Evolutionary conservation across 2,329 filamentous ascomycete genomes (phyloP), one percentile per base, ranked within the genome.

Genomic region (Cladorrhinum sp.): DNA sequence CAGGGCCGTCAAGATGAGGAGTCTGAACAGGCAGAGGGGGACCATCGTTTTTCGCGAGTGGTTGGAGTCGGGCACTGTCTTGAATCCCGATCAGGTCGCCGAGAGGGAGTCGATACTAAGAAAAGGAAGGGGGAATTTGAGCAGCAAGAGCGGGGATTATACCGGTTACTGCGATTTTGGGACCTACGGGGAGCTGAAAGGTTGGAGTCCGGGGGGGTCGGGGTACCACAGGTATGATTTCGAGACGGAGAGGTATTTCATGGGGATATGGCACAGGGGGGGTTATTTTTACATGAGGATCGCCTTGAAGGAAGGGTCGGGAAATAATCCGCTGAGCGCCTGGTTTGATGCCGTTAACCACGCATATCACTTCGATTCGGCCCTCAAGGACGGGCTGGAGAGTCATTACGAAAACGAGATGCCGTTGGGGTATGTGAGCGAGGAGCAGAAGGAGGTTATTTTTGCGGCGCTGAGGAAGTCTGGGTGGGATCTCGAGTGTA

Each of bases 1-100:
- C 4, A 83, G 88, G 64, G 83, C 89, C 54, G 93, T 99, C 16
- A 87, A 86, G 71, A 91, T 98, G 87, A 84, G 84, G 42, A 91
- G 86, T 6, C 80, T 98, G 36, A 98, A 96, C 75, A 83, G 91
- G 21, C 93, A 98, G 74, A 85, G 95, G 36, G 90, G 92, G 1
- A 91, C 88, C 53, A 86, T 97, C 20, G 79, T 96, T 1, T 87
- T 93, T 68, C 82, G 84, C 46, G 78, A 81, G 64, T 83, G 83
- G 57, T 72, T 88, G 66, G 79, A 73, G 57, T 75, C 64, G 16
- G 78, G 78, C 23, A 74, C 70, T 10, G 75, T 90, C 1, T 79
- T 91, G 2, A 81, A 80, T 0, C 92, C 92, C 0, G 75, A 79
- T 7, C 79, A 92, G 65, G 86, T 92, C 1, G 82, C 90, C 0